Conservation (phyloP, 75 land plant genomes). For the Picea glauca region DNA sequence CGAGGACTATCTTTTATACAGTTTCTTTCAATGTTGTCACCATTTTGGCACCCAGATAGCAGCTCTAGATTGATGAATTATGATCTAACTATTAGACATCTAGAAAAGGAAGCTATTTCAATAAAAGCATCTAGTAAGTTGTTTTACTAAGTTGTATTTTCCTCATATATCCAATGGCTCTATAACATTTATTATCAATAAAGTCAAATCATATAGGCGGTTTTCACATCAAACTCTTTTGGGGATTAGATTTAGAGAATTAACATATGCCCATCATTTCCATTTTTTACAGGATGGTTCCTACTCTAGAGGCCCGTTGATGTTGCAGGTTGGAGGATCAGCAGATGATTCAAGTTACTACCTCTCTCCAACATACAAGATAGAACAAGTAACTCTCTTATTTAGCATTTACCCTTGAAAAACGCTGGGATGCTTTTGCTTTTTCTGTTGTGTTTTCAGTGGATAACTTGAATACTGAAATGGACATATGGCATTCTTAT, state of each 20-base stretch:
- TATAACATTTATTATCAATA: neutral
- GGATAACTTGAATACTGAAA: neutral
- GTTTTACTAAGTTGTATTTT: neutral
- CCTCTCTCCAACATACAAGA: constrained; percentile 74
- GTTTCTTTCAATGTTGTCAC: neutral
- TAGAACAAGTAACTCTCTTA: constrained; percentile 79
- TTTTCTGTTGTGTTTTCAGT: neutral
- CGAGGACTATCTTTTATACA: too few relatives aligned
- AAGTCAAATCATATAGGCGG: neutral
- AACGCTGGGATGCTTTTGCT: neutral
- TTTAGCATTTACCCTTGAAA: too few relatives aligned
- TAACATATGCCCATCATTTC: neutral
- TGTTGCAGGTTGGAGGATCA: constrained; percentile 56
- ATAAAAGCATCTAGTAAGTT: neutral
- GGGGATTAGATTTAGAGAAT: neutral
- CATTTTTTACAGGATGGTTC: constrained; percentile 84
- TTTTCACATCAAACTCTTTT: neutral
- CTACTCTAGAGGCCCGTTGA: constrained; percentile 90
- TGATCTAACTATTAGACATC: neutral
- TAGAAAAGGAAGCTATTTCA: neutral
- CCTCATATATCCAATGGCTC: neutral
- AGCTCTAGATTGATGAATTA: neutral
- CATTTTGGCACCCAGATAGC: too few relatives aligned
- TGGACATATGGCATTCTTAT: neutral
- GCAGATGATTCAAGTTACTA: constrained; percentile 50